These are phyloP conservation scores for Paramyrothecium sp. DNA, from an alignment of 2,329 filamentous ascomycete genomes.

Conservation along the genomic window DNA sequence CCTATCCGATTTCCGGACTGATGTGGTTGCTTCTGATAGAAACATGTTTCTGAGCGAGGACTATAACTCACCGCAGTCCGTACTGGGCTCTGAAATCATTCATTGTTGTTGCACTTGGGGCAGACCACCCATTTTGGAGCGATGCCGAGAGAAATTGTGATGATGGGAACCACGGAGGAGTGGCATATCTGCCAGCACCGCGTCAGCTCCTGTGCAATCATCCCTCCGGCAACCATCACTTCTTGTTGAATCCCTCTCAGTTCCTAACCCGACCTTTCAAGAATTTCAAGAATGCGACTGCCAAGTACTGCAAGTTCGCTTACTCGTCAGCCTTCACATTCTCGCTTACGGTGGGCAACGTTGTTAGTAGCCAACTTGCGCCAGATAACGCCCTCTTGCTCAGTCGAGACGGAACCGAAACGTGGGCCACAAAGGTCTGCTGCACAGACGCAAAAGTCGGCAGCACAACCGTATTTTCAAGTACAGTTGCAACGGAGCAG, in stretches of 20 bases:
- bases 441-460: constrained; percentile 11
- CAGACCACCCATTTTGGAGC: constrained; percentile 15
- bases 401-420: constrained; percentile 20
- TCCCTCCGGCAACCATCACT: constrained; percentile 13
- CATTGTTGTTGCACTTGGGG: constrained; percentile 34
- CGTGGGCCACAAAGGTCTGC: constrained; percentile 18
- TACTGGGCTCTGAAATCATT: constrained; percentile 55
- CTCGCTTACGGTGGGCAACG: constrained; percentile 32
- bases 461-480: background rate
- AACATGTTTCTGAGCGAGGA: constrained; percentile 55
- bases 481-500: background rate
- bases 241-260: constrained; percentile 9
- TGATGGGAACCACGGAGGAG: background rate
- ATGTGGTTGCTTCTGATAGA: background rate
- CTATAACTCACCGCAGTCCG: constrained; percentile 53
- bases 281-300: constrained; percentile 10
- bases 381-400: constrained; percentile 20
- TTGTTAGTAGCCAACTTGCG: constrained; percentile 13
- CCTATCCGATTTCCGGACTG: background rate
- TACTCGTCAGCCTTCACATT: constrained; percentile 44
- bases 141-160: background rate
- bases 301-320: constrained; percentile 42
- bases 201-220: constrained; percentile 40
- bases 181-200: constrained; percentile 15
- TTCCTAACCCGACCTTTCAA: constrained; percentile 4